Evolutionary conservation across 176 grass and related monocot genomes (phyloP).

Genomic region (Elymus sibiricus): DNA sequence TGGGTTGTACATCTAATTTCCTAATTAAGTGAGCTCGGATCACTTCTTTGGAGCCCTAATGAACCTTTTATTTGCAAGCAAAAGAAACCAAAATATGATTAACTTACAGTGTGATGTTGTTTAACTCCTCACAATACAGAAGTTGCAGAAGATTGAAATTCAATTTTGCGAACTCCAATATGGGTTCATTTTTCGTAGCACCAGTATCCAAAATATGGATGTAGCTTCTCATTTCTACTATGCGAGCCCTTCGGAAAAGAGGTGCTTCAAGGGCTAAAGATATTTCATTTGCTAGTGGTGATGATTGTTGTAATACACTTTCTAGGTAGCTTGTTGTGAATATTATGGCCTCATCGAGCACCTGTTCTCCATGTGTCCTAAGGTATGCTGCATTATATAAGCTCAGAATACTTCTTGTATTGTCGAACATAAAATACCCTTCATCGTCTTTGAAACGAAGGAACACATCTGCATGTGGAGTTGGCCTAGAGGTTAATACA

Average conservation of each 20-base stretch:
- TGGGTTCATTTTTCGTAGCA: constrained; percentile 8
- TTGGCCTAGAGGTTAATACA: not conserved
- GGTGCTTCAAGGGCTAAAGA: constrained; percentile 11
- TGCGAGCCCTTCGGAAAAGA: constrained; percentile 23
- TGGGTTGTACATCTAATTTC: not conserved
- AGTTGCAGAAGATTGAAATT: constrained; percentile 56
- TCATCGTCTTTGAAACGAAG: constrained; percentile 15
- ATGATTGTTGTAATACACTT: not conserved
- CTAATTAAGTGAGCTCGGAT: not conserved
- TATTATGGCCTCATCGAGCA: constrained; percentile 34
- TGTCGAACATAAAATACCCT: not conserved
- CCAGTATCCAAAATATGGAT: constrained; percentile 35
- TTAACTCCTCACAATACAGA: constrained; percentile 44
- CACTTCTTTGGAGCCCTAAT: not conserved
- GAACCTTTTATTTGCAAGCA: not conserved
- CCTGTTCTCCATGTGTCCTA: constrained; percentile 15
- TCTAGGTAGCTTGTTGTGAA: constrained; percentile 24
- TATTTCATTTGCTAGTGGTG: not conserved
- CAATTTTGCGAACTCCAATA: constrained; percentile 42
- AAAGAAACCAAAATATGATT: not conserved
- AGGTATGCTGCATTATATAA: constrained; percentile 36
- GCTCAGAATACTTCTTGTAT: constrained; percentile 38
- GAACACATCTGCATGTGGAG: constrained; percentile 23
- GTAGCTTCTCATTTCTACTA: constrained; percentile 36
- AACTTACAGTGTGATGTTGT: constrained; percentile 30